Percentiles rank a stretch among this genome's conserved stretches.
These are phyloP conservation scores for Bipolaris zeicola DNA, from an alignment of 2,329 filamentous ascomycete species.

Conservation along the genomic window DNA sequence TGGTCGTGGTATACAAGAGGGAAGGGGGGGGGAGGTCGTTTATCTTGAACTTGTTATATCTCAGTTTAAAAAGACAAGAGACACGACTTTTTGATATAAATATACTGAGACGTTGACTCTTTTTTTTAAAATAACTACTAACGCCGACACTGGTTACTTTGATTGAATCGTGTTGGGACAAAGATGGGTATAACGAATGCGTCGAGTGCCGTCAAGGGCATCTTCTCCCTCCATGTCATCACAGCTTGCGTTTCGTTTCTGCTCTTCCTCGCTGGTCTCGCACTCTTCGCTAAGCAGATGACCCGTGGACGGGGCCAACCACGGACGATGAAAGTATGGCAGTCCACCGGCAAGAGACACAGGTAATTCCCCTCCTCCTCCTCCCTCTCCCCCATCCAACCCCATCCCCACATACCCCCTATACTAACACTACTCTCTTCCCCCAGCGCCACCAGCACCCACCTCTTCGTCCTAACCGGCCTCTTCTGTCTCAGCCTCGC, in stretches of 20 bases:
- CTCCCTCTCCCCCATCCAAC: no score
- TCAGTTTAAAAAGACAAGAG: no score
- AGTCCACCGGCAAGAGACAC: slow-evolving; percentile 6
- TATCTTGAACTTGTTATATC: no score
- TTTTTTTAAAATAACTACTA: not conserved
- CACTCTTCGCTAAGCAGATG: slow-evolving; percentile 11
- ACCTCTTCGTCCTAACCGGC: slow-evolving; percentile 23
- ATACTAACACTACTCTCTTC: not conserved
- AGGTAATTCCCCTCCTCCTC: not conserved
- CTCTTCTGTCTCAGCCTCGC: slow-evolving; percentile 22
- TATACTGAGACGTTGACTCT: not conserved
- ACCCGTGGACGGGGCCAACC: slow-evolving; percentile 17
- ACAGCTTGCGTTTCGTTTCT: slow-evolving; percentile 21
- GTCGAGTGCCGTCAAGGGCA: slow-evolving; percentile 22
- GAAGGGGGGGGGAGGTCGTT: not conserved
- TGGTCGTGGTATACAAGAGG: not conserved
- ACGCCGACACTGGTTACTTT: no score
- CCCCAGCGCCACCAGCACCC: slow-evolving; percentile 13
- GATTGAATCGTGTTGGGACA: not conserved
- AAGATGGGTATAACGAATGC: slow-evolving; percentile 21
- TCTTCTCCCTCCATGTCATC: slow-evolving; percentile 24
- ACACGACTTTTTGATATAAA: no score
- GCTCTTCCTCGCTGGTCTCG: slow-evolving; percentile 12
- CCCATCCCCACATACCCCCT: no score
- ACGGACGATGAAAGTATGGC: slow-evolving; percentile 15